Conservation (phyloP, 2,329 filamentous ascomycete genomes). For the Gnomoniopsis smithogilvyi region DNA sequence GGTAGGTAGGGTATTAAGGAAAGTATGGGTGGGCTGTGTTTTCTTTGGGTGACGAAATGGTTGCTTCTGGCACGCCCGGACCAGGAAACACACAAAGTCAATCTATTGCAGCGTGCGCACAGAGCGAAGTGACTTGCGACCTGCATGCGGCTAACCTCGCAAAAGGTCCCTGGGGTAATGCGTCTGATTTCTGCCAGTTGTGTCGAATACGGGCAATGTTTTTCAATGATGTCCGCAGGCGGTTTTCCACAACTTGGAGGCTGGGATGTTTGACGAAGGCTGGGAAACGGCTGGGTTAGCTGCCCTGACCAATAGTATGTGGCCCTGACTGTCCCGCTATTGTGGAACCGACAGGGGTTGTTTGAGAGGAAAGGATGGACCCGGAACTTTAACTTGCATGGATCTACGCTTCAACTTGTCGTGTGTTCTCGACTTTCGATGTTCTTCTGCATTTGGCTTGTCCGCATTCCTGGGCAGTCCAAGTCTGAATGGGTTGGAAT, state of each 20-base stretch:
- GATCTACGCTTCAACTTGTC: no score
- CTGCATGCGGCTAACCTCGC: no score
- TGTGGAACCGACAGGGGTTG: background rate
- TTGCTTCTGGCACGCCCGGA: no score
- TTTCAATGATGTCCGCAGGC: background rate
- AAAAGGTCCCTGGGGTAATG: no score
- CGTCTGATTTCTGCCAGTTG: background rate
- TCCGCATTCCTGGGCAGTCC: no score
- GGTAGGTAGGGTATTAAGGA: background rate
- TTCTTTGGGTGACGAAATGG: background rate
- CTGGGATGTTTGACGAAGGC: background rate
- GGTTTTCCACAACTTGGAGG: background rate
- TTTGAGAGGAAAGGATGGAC: background rate
- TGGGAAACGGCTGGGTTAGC: background rate
- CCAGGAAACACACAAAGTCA: no score
- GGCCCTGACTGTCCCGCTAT: background rate
- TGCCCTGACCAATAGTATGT: background rate
- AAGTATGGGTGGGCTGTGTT: background rate
- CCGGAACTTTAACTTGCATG: background rate
- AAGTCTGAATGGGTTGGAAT: no score
- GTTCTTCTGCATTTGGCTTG: no score
- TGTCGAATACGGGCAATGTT: background rate
- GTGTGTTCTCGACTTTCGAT: no score
- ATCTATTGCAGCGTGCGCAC: no score
- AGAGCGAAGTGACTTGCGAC: no score